phyloP scores from a whole-genome alignment of 495 filamentous ascomycete genomes.

The Xylaria scruposa region DNA sequence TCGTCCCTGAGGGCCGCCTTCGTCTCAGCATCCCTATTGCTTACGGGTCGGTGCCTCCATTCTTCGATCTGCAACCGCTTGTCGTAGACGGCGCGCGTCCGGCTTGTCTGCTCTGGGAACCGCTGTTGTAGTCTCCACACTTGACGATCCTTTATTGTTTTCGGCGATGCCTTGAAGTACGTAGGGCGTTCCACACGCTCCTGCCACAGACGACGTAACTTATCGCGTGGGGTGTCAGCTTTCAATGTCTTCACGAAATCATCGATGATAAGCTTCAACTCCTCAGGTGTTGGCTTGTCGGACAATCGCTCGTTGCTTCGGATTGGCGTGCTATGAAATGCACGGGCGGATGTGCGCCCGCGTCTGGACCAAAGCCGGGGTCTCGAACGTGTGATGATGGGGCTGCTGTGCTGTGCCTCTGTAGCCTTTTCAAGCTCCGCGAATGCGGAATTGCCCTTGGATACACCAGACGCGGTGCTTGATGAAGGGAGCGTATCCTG shows the following conservation, averaged over 20 bases:
- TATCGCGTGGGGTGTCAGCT: constrained; percentile 16
- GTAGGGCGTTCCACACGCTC: constrained; percentile 19
- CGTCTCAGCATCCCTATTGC: not conserved
- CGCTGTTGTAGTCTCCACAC: not conserved
- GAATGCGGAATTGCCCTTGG: constrained; percentile 7
- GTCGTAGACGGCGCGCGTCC: not conserved
- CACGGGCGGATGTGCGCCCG: constrained; percentile 4
- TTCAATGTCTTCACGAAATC: constrained; percentile 31
- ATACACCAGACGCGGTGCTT: not conserved
- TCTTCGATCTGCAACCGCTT: constrained; percentile 6
- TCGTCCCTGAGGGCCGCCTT: not conserved
- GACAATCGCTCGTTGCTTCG: not conserved
- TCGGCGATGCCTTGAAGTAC: not conserved
- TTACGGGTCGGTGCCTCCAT: not conserved
- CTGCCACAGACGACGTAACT: constrained; percentile 25
- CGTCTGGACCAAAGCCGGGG: not conserved
- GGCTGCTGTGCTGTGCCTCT: not conserved
- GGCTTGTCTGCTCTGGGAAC: not conserved
- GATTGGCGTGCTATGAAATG: constrained; percentile 30
- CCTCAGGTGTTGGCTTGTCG: not conserved
- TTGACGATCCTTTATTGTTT: not conserved
- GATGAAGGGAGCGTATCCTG: not conserved
- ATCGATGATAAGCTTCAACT: constrained; percentile 30
- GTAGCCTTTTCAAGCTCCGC: constrained; percentile 27
- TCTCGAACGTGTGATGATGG: not conserved